These are phyloP conservation scores for Hygrocybe punicea DNA, from an alignment of 768 basidiomycete species.

Conservation along the genomic window DNA sequence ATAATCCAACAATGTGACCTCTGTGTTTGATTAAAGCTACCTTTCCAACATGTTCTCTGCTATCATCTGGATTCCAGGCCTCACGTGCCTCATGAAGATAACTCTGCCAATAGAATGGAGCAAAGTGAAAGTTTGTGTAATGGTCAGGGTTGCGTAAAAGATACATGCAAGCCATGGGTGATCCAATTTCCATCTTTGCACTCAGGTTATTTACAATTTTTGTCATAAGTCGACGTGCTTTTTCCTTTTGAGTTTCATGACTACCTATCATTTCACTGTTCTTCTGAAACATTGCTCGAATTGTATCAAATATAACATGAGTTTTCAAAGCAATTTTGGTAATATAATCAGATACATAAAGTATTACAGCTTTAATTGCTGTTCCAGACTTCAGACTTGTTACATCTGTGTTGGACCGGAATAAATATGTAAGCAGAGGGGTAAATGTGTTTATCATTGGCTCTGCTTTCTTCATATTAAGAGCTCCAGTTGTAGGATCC, in stretches of 20 bases:
- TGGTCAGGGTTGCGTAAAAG: conserved; percentile 29
- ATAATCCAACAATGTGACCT: conserved; percentile 16
- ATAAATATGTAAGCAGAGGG: conserved; percentile 24
- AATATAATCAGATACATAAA: conserved; percentile 39
- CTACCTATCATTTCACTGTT: conserved; percentile 20
- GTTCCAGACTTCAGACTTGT: conserved; percentile 36
- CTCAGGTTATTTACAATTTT: conserved; percentile 29
- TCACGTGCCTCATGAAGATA: conserved; percentile 16
- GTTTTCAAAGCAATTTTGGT: conserved; percentile 35
- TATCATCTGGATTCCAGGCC: conserved; percentile 10
- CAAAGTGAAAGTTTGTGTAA: conserved; percentile 31
- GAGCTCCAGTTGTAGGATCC: conserved; percentile 25
- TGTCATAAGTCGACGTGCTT: conserved; percentile 22
- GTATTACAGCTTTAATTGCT: conserved; percentile 30
- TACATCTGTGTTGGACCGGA: conserved; percentile 38
- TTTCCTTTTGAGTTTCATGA: conserved; percentile 6
- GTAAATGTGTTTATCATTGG: conserved; percentile 33
- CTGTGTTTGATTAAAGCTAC: conserved; percentile 17
- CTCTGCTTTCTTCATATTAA: conserved; percentile 32
- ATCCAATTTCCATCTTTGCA: conserved; percentile 29
- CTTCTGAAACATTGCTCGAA: conserved; percentile 21
- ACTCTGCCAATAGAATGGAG: conserved; percentile 11
- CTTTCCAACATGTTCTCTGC: conserved; percentile 14
- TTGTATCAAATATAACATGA: conserved; percentile 31
- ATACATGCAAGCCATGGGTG: conserved; percentile 27